Evolutionary conservation across 2,329 filamentous ascomycete genomes (phyloP), one percentile per base, ranked within the genome.

Genomic region (Colletotrichum liaoningense): DNA sequence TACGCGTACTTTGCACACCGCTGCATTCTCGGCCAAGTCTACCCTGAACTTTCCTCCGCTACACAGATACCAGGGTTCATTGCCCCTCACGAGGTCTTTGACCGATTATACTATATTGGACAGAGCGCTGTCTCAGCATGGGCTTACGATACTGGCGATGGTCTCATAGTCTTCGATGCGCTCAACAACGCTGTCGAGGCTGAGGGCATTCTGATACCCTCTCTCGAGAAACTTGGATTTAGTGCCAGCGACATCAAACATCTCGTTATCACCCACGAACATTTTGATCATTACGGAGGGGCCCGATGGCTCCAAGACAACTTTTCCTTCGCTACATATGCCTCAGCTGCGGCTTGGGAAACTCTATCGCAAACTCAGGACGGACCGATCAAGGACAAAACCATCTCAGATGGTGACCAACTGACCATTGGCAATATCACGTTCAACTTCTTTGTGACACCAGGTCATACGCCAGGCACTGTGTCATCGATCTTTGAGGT

Each of bases 281-380:
- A 80, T 58, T 75, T 67, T 19, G 79, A 79, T 63, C 78, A 80
- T 69, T 79, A 79, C 11, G 78, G 78, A 11, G 78, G 79, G 1
- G 78, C 72, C 0, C 57, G 72, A 6, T 80, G 76, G 63, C 69
- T 80, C 0, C 77, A 80, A 55, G 72, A 78, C 9, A 77, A 64
- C 1, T 79, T 75, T 30, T 58, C 65, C 2, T 74, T 72, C 1
- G 65, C 75, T 1, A 69, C 74, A 6, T 77, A 79, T 28, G 77
- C 77, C 0, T 74, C 76, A 0, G 70, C 73, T 2, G 70, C 33
- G 66, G 76, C 57, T 63, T 77, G 63, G 74, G 71, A 56, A 35
- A 72, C 22, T 16, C 28, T 72, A 28, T 16, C 4, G 6, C 5
- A 2, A 7, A 1, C 22, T 16, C 9, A 24, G 2, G 26, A 63